A percentile compares a stretch with the other conserved stretches of the same genome.
phyloP scores from a whole-genome alignment of 305 asterid species.

The Vinca major region DNA sequence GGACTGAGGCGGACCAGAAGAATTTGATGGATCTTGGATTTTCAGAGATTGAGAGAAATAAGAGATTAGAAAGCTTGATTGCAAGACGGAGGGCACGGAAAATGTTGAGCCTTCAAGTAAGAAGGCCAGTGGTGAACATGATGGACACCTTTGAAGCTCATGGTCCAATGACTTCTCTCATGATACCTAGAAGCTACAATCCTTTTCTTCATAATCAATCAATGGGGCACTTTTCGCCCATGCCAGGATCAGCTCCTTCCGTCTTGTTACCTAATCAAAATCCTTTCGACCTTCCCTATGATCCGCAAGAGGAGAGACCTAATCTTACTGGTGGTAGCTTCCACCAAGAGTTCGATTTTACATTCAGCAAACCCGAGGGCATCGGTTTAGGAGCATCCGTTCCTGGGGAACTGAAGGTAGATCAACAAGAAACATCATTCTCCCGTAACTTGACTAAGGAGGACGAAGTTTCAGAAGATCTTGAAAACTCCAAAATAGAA shows the following conservation, averaged over 20 bases:
- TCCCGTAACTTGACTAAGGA: slow-evolving; percentile 19
- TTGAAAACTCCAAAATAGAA: slow-evolving; percentile 20
- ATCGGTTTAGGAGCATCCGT: slow-evolving; percentile 38
- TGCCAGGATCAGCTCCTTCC: slow-evolving; percentile 87
- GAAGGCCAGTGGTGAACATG: slow-evolving; percentile 37
- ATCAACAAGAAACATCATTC: slow-evolving; percentile 15
- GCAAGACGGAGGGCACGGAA: slow-evolving; percentile 71
- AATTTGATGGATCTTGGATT: slow-evolving; percentile 48
- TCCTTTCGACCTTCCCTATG: slow-evolving; percentile 92
- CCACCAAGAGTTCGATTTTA: slow-evolving; percentile 56
- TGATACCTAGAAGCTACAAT: slow-evolving; percentile 34
- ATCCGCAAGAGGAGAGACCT: slow-evolving; percentile 82
- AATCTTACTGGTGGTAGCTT: slow-evolving; percentile 69
- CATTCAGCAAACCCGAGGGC: slow-evolving; percentile 57
- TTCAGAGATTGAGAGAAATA: slow-evolving; percentile 57
- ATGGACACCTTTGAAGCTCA: slow-evolving; percentile 24
- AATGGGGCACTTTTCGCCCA: slow-evolving; percentile 29
- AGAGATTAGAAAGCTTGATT: slow-evolving; percentile 74
- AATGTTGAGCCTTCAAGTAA: slow-evolving; percentile 34
- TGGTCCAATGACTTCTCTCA: slow-evolving; percentile 30
- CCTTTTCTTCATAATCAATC: slow-evolving; percentile 11
- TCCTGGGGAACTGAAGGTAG: slow-evolving; percentile 20
- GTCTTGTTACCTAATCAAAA: slow-evolving; percentile 52
- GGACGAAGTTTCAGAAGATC: slow-evolving; percentile 12
- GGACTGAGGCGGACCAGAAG: slow-evolving; percentile 38